A percentile compares a stretch with the other conserved stretches of the same genome.
These are phyloP conservation scores for Diaporthe citrichinensis DNA, from an alignment of 2,329 filamentous ascomycete species.

Conservation along the genomic window DNA sequence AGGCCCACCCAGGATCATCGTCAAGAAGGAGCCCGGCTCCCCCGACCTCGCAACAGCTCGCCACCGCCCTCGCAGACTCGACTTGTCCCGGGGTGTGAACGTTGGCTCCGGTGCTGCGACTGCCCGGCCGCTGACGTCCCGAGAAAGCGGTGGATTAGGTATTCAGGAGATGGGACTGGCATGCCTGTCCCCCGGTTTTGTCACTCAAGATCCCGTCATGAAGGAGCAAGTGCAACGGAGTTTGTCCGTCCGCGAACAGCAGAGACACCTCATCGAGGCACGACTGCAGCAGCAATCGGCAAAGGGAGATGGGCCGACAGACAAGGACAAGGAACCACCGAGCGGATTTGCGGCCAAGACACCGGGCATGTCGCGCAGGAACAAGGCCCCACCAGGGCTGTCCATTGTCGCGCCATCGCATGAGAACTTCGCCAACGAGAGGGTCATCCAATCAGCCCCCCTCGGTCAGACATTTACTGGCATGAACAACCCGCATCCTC, in stretches of 20 bases:
- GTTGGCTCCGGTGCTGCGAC: slow-evolving; percentile 68
- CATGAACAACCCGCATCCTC: slow-evolving; percentile 81
- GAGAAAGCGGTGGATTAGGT: slow-evolving; percentile 77
- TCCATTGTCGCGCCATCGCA: slow-evolving; percentile 96
- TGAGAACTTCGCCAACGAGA: slow-evolving; percentile 91
- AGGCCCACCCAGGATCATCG: slow-evolving; percentile 82
- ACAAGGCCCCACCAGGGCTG: slow-evolving; percentile 88
- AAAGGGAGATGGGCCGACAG: slow-evolving; percentile 76
- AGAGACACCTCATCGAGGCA: slow-evolving; percentile 94
- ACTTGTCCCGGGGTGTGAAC: slow-evolving; percentile 77
- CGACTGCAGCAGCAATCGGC: slow-evolving; percentile 90
- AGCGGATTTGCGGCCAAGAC: slow-evolving; percentile 74
- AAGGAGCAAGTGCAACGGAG: slow-evolving; percentile 95
- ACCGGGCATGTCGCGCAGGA: slow-evolving; percentile 79
- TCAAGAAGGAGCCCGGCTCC: slow-evolving; percentile 93
- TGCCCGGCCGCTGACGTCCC: slow-evolving; percentile 82
- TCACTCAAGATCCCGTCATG: slow-evolving; percentile 97
- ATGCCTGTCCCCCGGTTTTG: slow-evolving; percentile 94
- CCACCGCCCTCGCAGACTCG: slow-evolving; percentile 82
- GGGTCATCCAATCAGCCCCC: slow-evolving; percentile 96
- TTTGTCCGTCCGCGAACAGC: slow-evolving; percentile 92
- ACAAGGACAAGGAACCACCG: slow-evolving; percentile 66
- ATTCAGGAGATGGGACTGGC: slow-evolving; percentile 96
- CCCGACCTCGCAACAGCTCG: slow-evolving; percentile 73
- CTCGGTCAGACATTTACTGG: slow-evolving; percentile 96